These are phyloP conservation scores for Lipomyces chichibuensis DNA, from an alignment of 805 yeast species.

Conservation along the genomic window DNA sequence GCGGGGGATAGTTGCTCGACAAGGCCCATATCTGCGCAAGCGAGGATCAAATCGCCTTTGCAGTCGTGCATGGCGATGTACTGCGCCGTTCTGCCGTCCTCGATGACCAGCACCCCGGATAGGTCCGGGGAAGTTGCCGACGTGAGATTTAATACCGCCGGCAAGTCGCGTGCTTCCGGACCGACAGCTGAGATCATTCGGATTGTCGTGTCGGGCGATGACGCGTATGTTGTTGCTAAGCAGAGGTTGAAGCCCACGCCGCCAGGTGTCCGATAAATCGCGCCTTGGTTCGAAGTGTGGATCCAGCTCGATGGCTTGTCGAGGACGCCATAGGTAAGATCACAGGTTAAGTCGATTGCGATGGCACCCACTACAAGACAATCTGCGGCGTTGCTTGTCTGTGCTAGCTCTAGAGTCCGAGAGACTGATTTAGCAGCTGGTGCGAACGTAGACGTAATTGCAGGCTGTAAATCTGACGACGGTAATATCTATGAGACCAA, in stretches of 20 bases:
- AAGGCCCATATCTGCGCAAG: slow-evolving; percentile 84
- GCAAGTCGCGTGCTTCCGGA: slow-evolving; percentile 48
- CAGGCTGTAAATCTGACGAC: background rate
- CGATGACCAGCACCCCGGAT: slow-evolving; percentile 35
- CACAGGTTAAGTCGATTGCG: slow-evolving; percentile 71
- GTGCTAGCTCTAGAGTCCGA: background rate
- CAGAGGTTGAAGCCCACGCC: slow-evolving; percentile 87
- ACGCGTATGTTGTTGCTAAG: slow-evolving; percentile 55
- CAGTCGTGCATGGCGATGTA: slow-evolving; percentile 69
- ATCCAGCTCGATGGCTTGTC: slow-evolving; percentile 38
- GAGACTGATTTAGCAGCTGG: slow-evolving; percentile 2
- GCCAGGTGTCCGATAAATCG: slow-evolving; percentile 61
- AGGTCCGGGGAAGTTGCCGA: slow-evolving; percentile 13
- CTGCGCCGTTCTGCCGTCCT: slow-evolving; percentile 60
- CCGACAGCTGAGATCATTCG: slow-evolving; percentile 65
- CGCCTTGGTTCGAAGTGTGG: slow-evolving; percentile 76
- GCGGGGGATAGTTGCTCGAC: slow-evolving; percentile 52
- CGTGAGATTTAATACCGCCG: slow-evolving; percentile 21
- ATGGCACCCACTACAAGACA: slow-evolving; percentile 66
- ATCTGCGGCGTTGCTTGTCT: slow-evolving; percentile 6
- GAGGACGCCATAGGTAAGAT: slow-evolving; percentile 24
- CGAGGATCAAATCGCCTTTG: slow-evolving; percentile 67
- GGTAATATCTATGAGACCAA: background rate
- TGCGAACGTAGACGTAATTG: background rate
- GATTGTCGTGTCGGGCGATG: slow-evolving; percentile 6